phyloP scores from a whole-genome alignment of 2,329 filamentous ascomycete species.

The Phoma sp. region DNA sequence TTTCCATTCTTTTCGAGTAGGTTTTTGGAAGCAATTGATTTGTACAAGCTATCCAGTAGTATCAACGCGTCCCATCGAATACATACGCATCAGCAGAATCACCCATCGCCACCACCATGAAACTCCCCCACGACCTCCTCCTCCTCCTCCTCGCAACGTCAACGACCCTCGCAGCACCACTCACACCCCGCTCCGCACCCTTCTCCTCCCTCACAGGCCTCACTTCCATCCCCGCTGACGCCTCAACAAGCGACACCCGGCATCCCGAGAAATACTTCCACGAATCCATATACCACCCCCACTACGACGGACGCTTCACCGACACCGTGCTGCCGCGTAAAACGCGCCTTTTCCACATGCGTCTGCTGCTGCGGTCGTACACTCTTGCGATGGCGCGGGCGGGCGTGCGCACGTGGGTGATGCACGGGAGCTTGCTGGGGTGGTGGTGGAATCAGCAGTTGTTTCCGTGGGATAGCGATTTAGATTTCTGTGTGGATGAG shows the following conservation, averaged over 20 bases:
- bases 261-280: constrained; percentile 44
- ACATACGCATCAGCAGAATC: no score
- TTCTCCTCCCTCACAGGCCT: constrained; percentile 16
- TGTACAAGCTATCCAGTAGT: no score
- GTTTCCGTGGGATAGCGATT: constrained; percentile 68
- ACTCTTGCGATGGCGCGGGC: constrained; percentile 64
- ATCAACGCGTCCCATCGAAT: no score
- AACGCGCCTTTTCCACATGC: constrained; percentile 58
- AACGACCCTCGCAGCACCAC: neutral
- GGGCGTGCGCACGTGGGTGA: constrained; percentile 67
- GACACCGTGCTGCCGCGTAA: constrained; percentile 54
- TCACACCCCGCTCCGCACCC: constrained; percentile 4
- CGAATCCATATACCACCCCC: constrained; percentile 57
- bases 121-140: constrained; percentile 8
- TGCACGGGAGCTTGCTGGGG: constrained; percentile 67
- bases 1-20: neutral
- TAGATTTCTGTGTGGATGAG: constrained; percentile 67
- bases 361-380: constrained; percentile 63
- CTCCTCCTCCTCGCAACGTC: neutral
- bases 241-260: constrained; percentile 23
- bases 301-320: constrained; percentile 66
- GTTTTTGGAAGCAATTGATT: no score
- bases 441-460: constrained; percentile 71
- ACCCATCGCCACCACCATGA: no score
- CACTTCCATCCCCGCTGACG: constrained; percentile 21